phyloP scores from a whole-genome alignment of 106 monocot genomes.

The Gastrodia elata region DNA sequence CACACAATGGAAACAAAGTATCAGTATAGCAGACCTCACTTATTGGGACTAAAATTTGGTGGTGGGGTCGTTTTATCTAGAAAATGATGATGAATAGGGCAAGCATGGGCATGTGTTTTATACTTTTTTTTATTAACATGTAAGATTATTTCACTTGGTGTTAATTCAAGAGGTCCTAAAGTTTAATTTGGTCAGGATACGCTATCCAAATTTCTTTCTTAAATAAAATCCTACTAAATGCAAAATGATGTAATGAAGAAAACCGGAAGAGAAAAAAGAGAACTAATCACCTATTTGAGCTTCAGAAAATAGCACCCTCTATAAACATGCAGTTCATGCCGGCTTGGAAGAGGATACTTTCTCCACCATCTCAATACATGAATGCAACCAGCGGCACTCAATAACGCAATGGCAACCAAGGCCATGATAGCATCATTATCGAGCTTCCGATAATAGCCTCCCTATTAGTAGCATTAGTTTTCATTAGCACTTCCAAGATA shows the following conservation, averaged over 20 bases:
- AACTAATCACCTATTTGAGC: background rate
- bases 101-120: too few species aligned
- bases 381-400: constrained; percentile 58
- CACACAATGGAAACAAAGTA: too few species aligned
- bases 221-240: background rate
- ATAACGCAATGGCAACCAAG: constrained; percentile 49
- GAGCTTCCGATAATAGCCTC: constrained; percentile 45
- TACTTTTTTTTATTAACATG: too few species aligned
- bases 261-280: background rate
- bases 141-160: too few species aligned
- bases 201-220: background rate
- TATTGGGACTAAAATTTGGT: too few species aligned
- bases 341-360: constrained; percentile 46
- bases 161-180: too few species aligned
- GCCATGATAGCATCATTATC: constrained; percentile 55
- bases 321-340: constrained; percentile 28
- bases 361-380: constrained; percentile 44
- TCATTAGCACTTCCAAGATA: too few species aligned
- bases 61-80: too few species aligned
- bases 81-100: too few species aligned
- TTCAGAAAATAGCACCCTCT: background rate
- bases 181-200: too few species aligned
- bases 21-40: too few species aligned
- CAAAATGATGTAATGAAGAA: background rate
- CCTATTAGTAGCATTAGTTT: constrained; percentile 39